Percentiles rank a stretch among this genome's conserved stretches.
Conservation (phyloP, 495 filamentous ascomycete species). For the Xylaria sp. region DNA sequence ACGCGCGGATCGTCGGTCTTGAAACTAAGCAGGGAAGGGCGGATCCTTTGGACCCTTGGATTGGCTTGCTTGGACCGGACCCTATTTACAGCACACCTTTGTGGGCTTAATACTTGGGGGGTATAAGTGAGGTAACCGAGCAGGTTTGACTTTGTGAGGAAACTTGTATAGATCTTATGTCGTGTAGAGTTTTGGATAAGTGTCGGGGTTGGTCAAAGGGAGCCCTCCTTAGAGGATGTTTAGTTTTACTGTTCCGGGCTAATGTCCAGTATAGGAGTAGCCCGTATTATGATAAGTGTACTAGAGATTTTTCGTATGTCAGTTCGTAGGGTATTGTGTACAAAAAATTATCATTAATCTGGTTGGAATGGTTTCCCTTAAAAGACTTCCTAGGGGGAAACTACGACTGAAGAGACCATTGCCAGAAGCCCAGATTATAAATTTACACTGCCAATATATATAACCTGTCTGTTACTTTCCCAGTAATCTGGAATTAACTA, state of each 20-base stretch:
- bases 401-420: neutral
- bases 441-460: neutral
- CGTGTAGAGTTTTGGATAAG: too few species aligned
- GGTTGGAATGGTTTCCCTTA: neutral
- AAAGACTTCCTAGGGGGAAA: neutral
- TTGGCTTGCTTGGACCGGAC: neutral
- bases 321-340: neutral
- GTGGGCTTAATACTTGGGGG: too few species aligned
- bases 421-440: neutral
- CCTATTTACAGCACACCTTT: neutral
- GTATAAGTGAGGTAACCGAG: neutral
- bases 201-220: too few species aligned
- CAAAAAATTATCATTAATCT: neutral
- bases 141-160: neutral
- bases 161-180: neutral
- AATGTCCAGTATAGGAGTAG: neutral
- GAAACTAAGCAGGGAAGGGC: conserved; percentile 31
- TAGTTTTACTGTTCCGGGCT: neutral
- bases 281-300: neutral
- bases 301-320: neutral
- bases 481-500: neutral
- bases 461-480: neutral
- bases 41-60: conserved; percentile 2
- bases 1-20: conserved; percentile 36
- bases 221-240: neutral